Evolutionary conservation across 768 basidiomycete species (phyloP).

Genomic region (Kwoniella europaea): DNA sequence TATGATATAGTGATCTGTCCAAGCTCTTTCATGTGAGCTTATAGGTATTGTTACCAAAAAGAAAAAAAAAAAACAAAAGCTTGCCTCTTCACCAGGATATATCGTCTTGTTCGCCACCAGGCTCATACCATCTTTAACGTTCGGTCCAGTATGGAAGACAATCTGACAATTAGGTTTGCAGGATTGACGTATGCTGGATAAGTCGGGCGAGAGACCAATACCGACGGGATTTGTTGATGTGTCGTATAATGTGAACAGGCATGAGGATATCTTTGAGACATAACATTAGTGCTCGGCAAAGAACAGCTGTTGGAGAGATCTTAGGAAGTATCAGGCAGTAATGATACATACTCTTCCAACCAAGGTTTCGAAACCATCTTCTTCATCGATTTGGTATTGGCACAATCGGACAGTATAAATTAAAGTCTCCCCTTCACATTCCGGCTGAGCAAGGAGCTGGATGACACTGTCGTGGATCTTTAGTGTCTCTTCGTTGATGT

Average conservation of each 20-base stretch:
- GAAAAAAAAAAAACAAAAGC: not conserved
- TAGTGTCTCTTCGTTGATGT: not conserved
- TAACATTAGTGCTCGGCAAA: not conserved
- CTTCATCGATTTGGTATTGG: not conserved
- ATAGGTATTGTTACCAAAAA: not conserved
- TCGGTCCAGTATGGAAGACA: not conserved
- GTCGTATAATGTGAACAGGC: not conserved
- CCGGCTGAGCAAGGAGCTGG: not conserved
- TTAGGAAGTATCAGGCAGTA: too few relatives aligned
- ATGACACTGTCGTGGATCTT: not conserved
- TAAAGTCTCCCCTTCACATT: not conserved
- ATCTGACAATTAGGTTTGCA: constrained; percentile 10
- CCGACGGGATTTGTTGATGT: not conserved
- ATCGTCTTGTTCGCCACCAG: not conserved
- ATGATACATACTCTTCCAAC: not conserved
- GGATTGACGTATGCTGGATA: constrained; percentile 7
- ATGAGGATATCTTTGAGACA: not conserved
- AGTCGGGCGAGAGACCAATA: not conserved
- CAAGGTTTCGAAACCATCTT: not conserved
- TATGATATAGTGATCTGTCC: constrained; percentile 15
- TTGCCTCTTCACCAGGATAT: constrained; percentile 8
- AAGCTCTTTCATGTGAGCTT: not conserved
- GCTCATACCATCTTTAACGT: not conserved
- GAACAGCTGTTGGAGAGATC: not conserved
- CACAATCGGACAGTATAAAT: not conserved